These are phyloP conservation scores for Biscutella laevigata DNA, from an alignment of 441 rosid genomes.

Conservation along the genomic window DNA sequence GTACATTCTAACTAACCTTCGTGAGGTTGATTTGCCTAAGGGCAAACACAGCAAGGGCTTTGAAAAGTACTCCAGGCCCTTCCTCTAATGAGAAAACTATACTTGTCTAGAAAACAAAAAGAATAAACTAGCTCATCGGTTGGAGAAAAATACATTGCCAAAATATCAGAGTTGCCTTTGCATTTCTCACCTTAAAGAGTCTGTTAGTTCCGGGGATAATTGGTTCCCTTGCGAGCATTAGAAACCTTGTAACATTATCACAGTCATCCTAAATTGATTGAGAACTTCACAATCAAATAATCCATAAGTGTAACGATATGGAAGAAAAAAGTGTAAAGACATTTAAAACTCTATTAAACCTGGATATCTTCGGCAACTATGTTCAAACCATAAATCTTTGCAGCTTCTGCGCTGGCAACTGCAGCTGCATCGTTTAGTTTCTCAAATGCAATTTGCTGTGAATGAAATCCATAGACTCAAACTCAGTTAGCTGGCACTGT, in stretches of 20 bases:
- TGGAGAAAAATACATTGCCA: neutral
- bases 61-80: slow-evolving; percentile 96
- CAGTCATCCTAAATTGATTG: slow-evolving; percentile 56
- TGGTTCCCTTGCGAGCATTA: slow-evolving; percentile 98
- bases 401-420: slow-evolving; percentile 82
- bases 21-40: slow-evolving; percentile 78
- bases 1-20: slow-evolving; percentile 40
- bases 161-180: neutral
- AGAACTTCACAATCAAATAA: slow-evolving; percentile 10
- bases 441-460: slow-evolving; percentile 61
- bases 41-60: slow-evolving; percentile 97
- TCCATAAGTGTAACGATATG: neutral
- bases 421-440: slow-evolving; percentile 70
- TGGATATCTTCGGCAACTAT: slow-evolving; percentile 89
- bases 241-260: slow-evolving; percentile 80
- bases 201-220: slow-evolving; percentile 76
- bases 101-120: slow-evolving; percentile 69
- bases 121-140: neutral
- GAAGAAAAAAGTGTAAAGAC: neutral
- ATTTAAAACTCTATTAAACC: slow-evolving; percentile 36
- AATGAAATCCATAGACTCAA: neutral
- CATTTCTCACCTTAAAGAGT: slow-evolving; percentile 70
- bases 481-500: slow-evolving; percentile 11
- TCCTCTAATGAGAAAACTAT: slow-evolving; percentile 93
- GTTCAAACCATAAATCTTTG: slow-evolving; percentile 61